Evolutionary conservation across 2,329 filamentous ascomycete species (phyloP).

Genomic region (Daldinia eschscholtzii): DNA sequence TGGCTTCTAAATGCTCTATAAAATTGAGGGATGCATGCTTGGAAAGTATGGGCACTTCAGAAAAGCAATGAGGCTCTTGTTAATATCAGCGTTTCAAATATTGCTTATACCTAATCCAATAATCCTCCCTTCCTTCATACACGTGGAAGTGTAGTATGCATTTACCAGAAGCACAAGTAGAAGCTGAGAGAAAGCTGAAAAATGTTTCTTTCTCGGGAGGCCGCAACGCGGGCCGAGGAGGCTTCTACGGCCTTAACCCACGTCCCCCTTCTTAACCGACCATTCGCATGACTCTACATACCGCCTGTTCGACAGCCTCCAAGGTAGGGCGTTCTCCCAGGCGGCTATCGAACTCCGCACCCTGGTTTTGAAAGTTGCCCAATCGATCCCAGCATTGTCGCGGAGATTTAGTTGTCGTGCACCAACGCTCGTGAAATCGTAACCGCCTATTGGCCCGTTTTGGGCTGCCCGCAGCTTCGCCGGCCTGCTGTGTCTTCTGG

Average conservation of each 20-base stretch:
- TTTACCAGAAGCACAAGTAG: background rate
- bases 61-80: conserved; percentile 1
- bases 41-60: background rate
- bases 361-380: background rate
- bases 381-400: conserved; percentile 4
- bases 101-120: too few species aligned
- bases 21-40: background rate
- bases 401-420: background rate
- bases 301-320: background rate
- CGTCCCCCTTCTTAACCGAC: background rate
- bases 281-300: conserved; percentile 2
- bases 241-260: background rate
- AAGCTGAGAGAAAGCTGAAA: conserved; percentile 4
- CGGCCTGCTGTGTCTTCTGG: background rate
- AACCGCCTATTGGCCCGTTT: conserved; percentile 11
- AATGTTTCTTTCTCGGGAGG: background rate
- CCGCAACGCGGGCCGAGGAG: conserved; percentile 7
- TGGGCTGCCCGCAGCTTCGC: background rate
- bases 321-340: conserved; percentile 2
- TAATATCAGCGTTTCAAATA: background rate
- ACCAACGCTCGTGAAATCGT: conserved; percentile 12
- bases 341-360: background rate
- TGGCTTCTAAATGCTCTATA: background rate
- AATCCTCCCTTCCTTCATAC: background rate
- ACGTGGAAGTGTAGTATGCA: background rate